Conservation (phyloP, 1,284 basidiomycete genomes). For the Cutaneotrichosporon sp. region DNA sequence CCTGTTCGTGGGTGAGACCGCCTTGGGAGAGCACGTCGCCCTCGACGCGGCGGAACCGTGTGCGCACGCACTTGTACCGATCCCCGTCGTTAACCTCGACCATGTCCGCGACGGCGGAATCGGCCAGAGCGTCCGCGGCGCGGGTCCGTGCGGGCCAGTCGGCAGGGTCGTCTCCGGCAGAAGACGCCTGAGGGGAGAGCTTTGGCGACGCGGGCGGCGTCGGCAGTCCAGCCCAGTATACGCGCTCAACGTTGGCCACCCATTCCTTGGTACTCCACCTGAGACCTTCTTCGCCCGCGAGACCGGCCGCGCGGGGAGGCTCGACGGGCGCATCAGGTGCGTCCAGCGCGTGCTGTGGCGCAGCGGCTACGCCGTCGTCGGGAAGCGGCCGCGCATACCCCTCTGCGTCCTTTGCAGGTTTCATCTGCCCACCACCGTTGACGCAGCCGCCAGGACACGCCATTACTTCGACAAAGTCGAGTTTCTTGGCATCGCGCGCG, state of each 20-base stretch:
- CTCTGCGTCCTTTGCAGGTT: constrained; percentile 58
- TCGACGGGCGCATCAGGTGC: constrained; percentile 32
- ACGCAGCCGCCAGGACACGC: constrained; percentile 97
- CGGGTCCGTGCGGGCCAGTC: constrained; percentile 9
- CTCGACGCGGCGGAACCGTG: constrained; percentile 78
- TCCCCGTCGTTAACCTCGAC: constrained; percentile 42
- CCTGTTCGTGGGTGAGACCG: constrained; percentile 55
- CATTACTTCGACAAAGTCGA: constrained; percentile 99
- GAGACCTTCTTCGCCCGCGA: constrained; percentile 49
- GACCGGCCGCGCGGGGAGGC: constrained; percentile 17
- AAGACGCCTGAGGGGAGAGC: constrained; percentile 1
- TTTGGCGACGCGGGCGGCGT: constrained; percentile 55
- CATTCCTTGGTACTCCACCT: constrained; percentile 58
- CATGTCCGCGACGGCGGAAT: constrained; percentile 50
- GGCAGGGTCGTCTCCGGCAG: neutral
- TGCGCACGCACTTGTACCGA: constrained; percentile 61
- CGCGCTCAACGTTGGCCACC: constrained; percentile 67
- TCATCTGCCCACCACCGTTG: constrained; percentile 93
- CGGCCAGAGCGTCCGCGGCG: constrained; percentile 51
- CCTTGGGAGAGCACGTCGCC: constrained; percentile 66
- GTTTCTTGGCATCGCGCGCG: constrained; percentile 54
- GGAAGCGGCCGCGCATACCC: constrained; percentile 58
- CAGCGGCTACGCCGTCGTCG: constrained; percentile 43
- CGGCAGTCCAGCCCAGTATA: constrained; percentile 62
- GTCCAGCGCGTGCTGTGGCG: constrained; percentile 46